phyloP scores from a whole-genome alignment of 1,284 basidiomycete genomes.

The Irpex rosettiformis region DNA sequence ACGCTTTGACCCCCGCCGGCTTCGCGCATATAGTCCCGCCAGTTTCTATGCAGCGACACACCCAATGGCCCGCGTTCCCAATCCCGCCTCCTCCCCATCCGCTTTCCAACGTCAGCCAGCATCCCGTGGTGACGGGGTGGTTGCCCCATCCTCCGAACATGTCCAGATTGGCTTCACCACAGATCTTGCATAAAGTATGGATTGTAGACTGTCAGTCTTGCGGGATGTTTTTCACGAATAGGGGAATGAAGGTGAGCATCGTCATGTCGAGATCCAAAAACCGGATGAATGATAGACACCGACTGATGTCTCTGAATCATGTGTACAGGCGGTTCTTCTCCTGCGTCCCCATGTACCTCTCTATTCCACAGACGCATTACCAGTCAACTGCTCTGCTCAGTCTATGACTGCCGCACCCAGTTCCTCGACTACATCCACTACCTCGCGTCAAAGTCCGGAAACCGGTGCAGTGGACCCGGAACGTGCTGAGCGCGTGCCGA shows the following conservation, averaged over 20 bases:
- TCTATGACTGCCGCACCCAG: constrained; percentile 37
- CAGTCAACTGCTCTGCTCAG: constrained; percentile 70
- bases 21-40: neutral
- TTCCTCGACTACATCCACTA: constrained; percentile 21
- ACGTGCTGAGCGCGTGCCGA: constrained; percentile 38
- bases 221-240: constrained; percentile 70
- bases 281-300: neutral
- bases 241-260: constrained; percentile 79
- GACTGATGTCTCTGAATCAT: constrained; percentile 9
- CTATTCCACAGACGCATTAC: constrained; percentile 81
- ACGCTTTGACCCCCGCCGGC: constrained; percentile 6
- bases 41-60: constrained; percentile 7
- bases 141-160: constrained; percentile 10
- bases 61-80: constrained; percentile 1
- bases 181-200: constrained; percentile 67
- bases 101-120: too few species aligned
- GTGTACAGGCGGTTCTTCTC: constrained; percentile 74
- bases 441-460: constrained; percentile 18
- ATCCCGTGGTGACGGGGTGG: constrained; percentile 4
- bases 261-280: neutral
- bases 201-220: constrained; percentile 75
- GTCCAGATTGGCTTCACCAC: constrained; percentile 31
- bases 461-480: constrained; percentile 30
- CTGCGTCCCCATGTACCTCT: constrained; percentile 80
- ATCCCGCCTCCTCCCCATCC: neutral